Evolutionary conservation across 768 basidiomycete genomes (phyloP).

Genomic region (Amanita exitialis): DNA sequence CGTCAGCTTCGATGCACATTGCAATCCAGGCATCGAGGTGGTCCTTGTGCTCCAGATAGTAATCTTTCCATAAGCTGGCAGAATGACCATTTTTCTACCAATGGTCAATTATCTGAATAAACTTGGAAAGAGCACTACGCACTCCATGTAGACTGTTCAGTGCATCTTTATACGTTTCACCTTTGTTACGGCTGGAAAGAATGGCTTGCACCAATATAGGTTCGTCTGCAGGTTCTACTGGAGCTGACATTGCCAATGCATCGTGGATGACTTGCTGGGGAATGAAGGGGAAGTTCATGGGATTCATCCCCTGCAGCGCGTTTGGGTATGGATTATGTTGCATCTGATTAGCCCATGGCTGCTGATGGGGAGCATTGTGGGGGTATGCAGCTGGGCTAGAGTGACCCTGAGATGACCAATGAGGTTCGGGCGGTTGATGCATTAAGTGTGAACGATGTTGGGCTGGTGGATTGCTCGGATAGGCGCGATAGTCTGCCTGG

Average conservation of each 20-base stretch:
- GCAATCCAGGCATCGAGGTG: conserved; percentile 42
- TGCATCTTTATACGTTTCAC: conserved; percentile 52
- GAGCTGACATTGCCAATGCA: conserved; percentile 40
- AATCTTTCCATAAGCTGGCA: conserved; percentile 70
- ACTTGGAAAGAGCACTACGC: conserved; percentile 14
- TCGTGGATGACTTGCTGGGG: conserved; percentile 50
- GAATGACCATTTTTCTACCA: conserved; percentile 37
- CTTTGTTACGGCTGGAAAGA: conserved; percentile 25
- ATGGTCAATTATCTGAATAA: conserved; percentile 11
- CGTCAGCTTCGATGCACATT: conserved; percentile 17
- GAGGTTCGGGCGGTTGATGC: conserved; percentile 15
- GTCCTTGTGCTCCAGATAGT: conserved; percentile 61
- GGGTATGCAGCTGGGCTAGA: conserved; percentile 11
- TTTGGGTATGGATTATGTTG: conserved; percentile 20
- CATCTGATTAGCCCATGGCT: conserved; percentile 23
- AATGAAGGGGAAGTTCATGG: conserved; percentile 31
- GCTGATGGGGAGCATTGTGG: conserved; percentile 16
- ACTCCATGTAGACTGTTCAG: conserved; percentile 63
- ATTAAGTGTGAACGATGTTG: conserved; percentile 18
- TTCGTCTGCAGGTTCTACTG: conserved; percentile 50
- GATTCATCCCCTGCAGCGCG: conserved; percentile 22
- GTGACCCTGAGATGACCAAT: conserved; percentile 19
- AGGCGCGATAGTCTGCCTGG: conserved; percentile 10
- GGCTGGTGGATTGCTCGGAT: conserved; percentile 10
- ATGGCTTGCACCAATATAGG: conserved; percentile 43